phyloP scores from a whole-genome alignment of 805 yeast genomes.

The Wickerhamiella occidentalis region DNA sequence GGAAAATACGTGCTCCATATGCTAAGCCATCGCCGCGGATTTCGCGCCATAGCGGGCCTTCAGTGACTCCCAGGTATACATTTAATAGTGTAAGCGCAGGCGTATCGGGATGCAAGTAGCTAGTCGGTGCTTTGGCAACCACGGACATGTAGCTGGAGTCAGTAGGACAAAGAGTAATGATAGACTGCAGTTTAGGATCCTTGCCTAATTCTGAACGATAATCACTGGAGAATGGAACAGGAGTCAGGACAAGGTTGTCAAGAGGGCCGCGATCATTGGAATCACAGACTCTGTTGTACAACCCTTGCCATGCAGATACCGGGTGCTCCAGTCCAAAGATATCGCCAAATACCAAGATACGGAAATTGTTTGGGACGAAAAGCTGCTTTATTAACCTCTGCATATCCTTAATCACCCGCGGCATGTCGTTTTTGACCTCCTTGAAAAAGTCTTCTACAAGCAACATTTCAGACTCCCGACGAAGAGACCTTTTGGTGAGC shows the following conservation, averaged over 20 bases:
- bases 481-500: conserved; percentile 48
- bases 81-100: conserved; percentile 61
- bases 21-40: conserved; percentile 92
- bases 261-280: too few species aligned
- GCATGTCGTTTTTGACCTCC: conserved; percentile 38
- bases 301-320: conserved; percentile 42
- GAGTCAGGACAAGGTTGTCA: conserved; percentile 16
- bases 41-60: conserved; percentile 96
- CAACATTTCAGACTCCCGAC: conserved; percentile 54
- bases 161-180: conserved; percentile 59
- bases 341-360: conserved; percentile 64
- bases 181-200: conserved; percentile 41
- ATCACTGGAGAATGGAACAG: conserved; percentile 34
- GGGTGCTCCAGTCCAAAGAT: conserved; percentile 41
- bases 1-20: conserved; percentile 62
- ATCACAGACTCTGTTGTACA: background rate
- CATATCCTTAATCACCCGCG: conserved; percentile 37
- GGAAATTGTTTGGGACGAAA: conserved; percentile 46
- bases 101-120: conserved; percentile 45
- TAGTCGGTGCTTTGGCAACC: conserved; percentile 47
- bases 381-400: conserved; percentile 41
- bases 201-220: conserved; percentile 47
- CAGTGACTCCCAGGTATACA: conserved; percentile 71
- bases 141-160: conserved; percentile 63
- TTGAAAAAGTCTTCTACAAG: conserved; percentile 47